A percentile compares a stretch with the other conserved stretches of the same genome.
Conservation (phyloP, 768 basidiomycete species). For the Mycena belliarum region DNA sequence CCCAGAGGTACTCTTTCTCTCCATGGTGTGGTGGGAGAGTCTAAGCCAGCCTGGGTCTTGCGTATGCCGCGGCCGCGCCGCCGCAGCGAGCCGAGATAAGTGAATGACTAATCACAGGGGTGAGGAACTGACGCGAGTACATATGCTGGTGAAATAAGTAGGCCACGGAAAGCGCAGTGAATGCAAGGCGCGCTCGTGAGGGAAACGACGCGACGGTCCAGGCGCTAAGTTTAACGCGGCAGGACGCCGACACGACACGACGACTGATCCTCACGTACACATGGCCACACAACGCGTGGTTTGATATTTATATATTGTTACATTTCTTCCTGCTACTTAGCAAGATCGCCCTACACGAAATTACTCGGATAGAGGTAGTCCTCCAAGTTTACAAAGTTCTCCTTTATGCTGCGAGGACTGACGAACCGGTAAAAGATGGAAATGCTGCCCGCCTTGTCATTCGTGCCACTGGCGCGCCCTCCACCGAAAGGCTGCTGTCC, state of each 20-base stretch:
- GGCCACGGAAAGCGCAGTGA: too few species aligned
- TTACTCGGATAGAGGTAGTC: conserved; percentile 89
- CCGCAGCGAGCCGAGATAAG: too few species aligned
- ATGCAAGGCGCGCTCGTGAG: too few species aligned
- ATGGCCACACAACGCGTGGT: neutral
- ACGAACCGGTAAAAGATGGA: conserved; percentile 75
- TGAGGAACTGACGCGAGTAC: too few species aligned
- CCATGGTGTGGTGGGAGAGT: conserved; percentile 2
- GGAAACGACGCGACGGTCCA: too few species aligned
- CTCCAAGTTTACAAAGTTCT: conserved; percentile 86
- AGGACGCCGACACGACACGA: too few species aligned
- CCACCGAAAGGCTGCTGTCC: conserved; percentile 99
- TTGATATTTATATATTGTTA: neutral
- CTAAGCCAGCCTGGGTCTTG: too few species aligned
- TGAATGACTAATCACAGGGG: too few species aligned
- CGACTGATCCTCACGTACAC: neutral
- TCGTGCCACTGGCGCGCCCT: conserved; percentile 89
- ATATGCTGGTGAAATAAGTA: too few species aligned
- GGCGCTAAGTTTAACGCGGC: too few species aligned
- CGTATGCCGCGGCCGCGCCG: too few species aligned
- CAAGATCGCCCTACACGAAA: conserved; percentile 32
- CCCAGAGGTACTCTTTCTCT: conserved; percentile 13
- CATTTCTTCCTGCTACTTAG: neutral
- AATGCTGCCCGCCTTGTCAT: conserved; percentile 95
- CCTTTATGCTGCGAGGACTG: conserved; percentile 92